Conservation (phyloP, 768 basidiomycete genomes). For the Mycena filopes region DNA sequence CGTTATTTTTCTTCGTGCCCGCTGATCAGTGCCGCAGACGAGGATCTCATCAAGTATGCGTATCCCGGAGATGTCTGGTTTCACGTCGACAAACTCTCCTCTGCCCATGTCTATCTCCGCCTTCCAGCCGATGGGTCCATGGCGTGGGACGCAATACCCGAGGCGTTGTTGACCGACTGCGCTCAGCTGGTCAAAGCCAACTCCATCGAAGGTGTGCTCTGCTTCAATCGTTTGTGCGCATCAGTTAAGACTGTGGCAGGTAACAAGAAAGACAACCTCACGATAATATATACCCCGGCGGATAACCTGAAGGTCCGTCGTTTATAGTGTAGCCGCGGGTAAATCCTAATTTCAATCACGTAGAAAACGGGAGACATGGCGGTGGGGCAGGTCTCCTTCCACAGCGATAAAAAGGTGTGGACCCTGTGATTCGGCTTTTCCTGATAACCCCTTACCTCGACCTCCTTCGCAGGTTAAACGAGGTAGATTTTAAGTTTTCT, state of each 20-base stretch:
- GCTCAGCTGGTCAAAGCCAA: slow-evolving; percentile 98
- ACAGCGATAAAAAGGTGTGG: slow-evolving; percentile 90
- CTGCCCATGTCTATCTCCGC: slow-evolving; percentile 96
- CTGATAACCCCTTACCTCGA: background rate
- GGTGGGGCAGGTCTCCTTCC: slow-evolving; percentile 95
- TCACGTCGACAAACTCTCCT: slow-evolving; percentile 97
- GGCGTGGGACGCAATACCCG: slow-evolving; percentile 90
- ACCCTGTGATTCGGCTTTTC: slow-evolving; percentile 24
- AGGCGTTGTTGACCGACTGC: slow-evolving; percentile 81
- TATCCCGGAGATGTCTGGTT: slow-evolving; percentile 94
- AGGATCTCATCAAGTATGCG: slow-evolving; percentile 93
- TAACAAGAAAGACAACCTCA: slow-evolving; percentile 94
- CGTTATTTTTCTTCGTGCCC: background rate
- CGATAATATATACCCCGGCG: slow-evolving; percentile 93
- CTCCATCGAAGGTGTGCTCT: slow-evolving; percentile 85
- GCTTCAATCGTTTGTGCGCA: background rate
- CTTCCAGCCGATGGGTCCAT: slow-evolving; percentile 73
- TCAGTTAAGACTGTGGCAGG: slow-evolving; percentile 57
- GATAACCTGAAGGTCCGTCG: slow-evolving; percentile 86
- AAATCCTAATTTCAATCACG: background rate
- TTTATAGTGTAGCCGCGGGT: background rate
- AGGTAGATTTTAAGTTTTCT: no score
- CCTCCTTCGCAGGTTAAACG: slow-evolving; percentile 76
- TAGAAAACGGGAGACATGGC: slow-evolving; percentile 99
- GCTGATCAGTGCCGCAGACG: slow-evolving; percentile 66